Evolutionary conservation across 2,329 filamentous ascomycete species (phyloP).

Genomic region (Aspergillus amoenus): DNA sequence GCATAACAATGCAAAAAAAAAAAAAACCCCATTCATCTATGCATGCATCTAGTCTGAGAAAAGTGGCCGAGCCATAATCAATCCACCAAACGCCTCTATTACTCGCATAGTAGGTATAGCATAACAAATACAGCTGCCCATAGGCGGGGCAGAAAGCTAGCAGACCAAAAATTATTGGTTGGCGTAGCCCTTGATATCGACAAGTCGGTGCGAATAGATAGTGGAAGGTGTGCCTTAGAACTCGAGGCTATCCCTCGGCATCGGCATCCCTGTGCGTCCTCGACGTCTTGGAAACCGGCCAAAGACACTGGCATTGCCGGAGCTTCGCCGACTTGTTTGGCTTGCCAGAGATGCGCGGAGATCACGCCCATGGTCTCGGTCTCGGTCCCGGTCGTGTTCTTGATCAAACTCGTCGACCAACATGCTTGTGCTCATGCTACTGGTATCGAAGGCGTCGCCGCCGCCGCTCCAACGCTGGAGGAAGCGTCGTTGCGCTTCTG

Average conservation of each 20-base stretch:
- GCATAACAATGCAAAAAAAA: neutral
- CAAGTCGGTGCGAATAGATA: neutral
- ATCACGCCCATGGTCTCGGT: constrained; percentile 3
- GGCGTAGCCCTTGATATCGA: neutral
- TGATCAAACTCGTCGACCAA: constrained; percentile 34
- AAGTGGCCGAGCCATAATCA: neutral
- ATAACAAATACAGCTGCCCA: too few species aligned
- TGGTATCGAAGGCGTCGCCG: constrained; percentile 35
- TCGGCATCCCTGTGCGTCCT: constrained; percentile 33
- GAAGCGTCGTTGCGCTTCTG: constrained; percentile 41
- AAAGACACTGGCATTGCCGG: constrained; percentile 24
- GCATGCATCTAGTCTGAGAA: neutral
- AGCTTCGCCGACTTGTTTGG: constrained; percentile 29
- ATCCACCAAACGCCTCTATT: neutral
- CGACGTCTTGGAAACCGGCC: constrained; percentile 42
- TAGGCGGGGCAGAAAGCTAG: neutral
- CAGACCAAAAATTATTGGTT: neutral
- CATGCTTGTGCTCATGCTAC: constrained; percentile 23
- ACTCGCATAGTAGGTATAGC: neutral
- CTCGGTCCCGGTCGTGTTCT: neutral
- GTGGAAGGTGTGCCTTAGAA: constrained; percentile 6
- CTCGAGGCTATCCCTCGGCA: constrained; percentile 55
- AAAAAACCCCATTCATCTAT: neutral
- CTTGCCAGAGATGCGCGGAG: constrained; percentile 35
- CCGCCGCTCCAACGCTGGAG: constrained; percentile 41